phyloP scores from a whole-genome alignment of 148 eudicot species.

The Rhododendron williamsianum region DNA sequence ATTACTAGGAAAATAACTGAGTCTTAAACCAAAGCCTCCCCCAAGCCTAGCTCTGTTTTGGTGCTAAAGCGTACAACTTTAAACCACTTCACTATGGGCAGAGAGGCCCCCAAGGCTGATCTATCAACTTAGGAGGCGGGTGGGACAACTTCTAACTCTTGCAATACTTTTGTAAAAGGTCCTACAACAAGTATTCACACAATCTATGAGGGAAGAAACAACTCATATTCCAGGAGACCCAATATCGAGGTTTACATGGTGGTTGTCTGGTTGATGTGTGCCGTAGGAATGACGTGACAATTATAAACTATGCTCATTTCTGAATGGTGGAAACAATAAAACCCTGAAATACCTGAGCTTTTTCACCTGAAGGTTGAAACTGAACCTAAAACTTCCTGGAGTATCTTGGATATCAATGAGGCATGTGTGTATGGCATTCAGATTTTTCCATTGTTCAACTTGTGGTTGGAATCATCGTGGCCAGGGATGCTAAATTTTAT shows the following conservation, averaged over 20 bases:
- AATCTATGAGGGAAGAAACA: background rate
- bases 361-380: background rate
- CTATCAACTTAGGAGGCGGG: background rate
- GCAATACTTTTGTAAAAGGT: background rate
- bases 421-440: background rate
- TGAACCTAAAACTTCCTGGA: background rate
- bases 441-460: background rate
- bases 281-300: background rate
- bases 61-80: background rate
- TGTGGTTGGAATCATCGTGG: background rate
- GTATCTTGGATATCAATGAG: background rate
- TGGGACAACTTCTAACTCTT: background rate
- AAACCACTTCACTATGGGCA: background rate
- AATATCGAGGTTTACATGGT: background rate
- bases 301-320: background rate
- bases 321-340: background rate
- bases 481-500: background rate
- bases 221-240: background rate
- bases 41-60: background rate
- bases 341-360: background rate
- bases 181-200: background rate
- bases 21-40: background rate
- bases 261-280: background rate
- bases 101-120: background rate
- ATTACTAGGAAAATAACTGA: background rate